Evolutionary conservation across 1,139 yeast genomes (phyloP), one percentile per base, ranked within the genome.

Genomic region (Scheffersomyces illinoinensis): DNA sequence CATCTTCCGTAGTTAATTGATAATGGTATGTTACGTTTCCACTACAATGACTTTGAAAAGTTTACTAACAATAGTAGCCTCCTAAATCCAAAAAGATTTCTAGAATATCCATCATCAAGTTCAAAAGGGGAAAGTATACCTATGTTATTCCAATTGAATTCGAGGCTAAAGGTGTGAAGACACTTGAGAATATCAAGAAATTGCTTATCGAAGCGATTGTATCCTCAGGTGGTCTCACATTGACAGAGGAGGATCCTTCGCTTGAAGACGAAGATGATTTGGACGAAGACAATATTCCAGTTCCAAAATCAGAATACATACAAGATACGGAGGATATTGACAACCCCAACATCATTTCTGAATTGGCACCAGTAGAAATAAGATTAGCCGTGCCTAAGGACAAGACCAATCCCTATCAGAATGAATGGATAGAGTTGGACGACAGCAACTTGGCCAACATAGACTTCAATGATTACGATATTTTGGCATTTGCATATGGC

Each of bases 141-240:
- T 83, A 82, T 61, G 72, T 83, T 52, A 64, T 85, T 19, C 74
- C 82, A 0, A 59, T 82, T 1, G 71, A 75, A 5, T 64, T 72
- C 5, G 64, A 67, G 7, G 49, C 55, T 10, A 73, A 69, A 55
- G 33, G 56, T 21, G 49, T 64, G 17, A 57, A 64, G n/a, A 61
- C 78, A 0, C 54, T 78, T 7, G 61, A 63, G 4, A 69, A 67
- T n/a, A 65, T 86, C 53, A 76, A 76, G 57, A 59, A 61, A 3
- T 63, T 69, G 24, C 71, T 86, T 47, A 68, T 71, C 2, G 65
- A 67, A 1, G 77, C 81, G 39, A 78, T 86, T 50, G 77, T 79
- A 59, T 64, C 70, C 17, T 74, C 86, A 0, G 88, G 89, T 2
- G 89, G 89, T 0, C 61, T 84, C 46, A 57, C 62, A 26, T 56